Percentiles rank a stretch among this genome's conserved stretches.
Conservation (phyloP, 2,329 filamentous ascomycete genomes). For the Bisporella sp. region DNA sequence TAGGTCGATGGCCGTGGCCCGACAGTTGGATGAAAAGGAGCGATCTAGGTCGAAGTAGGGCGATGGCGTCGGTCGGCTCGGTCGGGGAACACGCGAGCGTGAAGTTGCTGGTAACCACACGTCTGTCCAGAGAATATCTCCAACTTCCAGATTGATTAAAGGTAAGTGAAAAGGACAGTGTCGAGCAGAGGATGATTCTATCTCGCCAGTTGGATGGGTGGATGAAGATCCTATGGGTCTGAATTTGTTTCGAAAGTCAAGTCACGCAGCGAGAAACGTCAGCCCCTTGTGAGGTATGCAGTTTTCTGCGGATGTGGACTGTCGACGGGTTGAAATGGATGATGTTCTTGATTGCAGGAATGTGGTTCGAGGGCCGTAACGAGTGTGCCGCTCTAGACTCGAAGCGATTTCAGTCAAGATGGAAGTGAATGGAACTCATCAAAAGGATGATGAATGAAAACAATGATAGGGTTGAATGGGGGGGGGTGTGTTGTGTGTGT, state of each 20-base stretch:
- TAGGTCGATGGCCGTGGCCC: constrained; percentile 15
- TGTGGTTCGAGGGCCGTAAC: constrained; percentile 8
- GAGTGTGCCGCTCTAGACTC: constrained; percentile 10
- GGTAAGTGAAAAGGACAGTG: background rate
- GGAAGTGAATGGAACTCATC: constrained; percentile 14
- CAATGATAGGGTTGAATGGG: too few relatives aligned
- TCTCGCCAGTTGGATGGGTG: background rate
- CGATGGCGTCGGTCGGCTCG: background rate
- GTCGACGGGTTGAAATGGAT: background rate
- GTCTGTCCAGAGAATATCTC: background rate
- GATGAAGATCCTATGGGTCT: background rate
- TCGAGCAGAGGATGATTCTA: background rate
- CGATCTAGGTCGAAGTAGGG: background rate
- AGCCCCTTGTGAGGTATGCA: background rate
- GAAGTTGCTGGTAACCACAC: too few relatives aligned
- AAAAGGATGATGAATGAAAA: background rate
- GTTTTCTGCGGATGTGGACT: background rate
- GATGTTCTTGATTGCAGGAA: background rate
- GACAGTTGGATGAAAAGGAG: constrained; percentile 7
- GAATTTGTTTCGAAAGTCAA: too few relatives aligned
- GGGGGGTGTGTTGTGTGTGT: too few relatives aligned
- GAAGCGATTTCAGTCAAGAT: background rate
- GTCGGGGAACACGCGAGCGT: background rate
- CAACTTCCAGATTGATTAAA: background rate
- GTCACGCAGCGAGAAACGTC: too few relatives aligned